Base-by-base conservation (phyloP, 2,329 filamentous ascomycete species). In the Lachnellula arida region DNA sequence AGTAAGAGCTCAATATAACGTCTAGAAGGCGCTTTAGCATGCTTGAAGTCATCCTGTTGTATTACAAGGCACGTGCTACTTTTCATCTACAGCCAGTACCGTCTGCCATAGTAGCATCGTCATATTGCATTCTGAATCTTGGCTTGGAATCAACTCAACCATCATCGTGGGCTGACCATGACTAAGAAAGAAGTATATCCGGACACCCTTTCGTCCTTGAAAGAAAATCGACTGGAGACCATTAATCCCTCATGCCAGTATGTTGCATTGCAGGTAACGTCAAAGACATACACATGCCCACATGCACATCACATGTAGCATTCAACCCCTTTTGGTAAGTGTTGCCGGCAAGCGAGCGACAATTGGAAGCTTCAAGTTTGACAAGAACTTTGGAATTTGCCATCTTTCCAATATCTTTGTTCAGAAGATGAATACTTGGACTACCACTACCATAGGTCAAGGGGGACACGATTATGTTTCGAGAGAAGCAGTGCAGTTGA, bases 201-300 rank as follows among this genome's bases (percentile, higher is more conserved):
- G 22, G 19, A 19, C 4, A 44, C 22, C 56, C 50, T 40, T 60
- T 58, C 42, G 53, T 55, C 53, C 55, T 34, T 22, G 19, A 51
- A n/a, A 44, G 22, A 53, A 53, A 58, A 53, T 59, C 46, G 60
- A 64, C 59, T 66, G 63, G 64, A 49, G 51, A 9, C 32, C 48
- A 63, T 65, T 65, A 66, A 66, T 66, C 63, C 64, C 64, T 66
- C 64, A 66, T 56, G 44, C 23, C 34, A 51, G 23, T 12, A 7
- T 14, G 6, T 42, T n/a, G n/a, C 19, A 11, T 37, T 19, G n/a
- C 32, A 23, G 44, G 9, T 46, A 54, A 8, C 9, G 28, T 32
- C 3, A 8, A 32, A 11, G 9, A 32, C 9, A 28, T 28, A 28
- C 25, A 39, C 14, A 28, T 54, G 56, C 53, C 19, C 19, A 59